Conservation (phyloP, 73 alveolate species). For the Tetrahymena elliotti region DNA sequence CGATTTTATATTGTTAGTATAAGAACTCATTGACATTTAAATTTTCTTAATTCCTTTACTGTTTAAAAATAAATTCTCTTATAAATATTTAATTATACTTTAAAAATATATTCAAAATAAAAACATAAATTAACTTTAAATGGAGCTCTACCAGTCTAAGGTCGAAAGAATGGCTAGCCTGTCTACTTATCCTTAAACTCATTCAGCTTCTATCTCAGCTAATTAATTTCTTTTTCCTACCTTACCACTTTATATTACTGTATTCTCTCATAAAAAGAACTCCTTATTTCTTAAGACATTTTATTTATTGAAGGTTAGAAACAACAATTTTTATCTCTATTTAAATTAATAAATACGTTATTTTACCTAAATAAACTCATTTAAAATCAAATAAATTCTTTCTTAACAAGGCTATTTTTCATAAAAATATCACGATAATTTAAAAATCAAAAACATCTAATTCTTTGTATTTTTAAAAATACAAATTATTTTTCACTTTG, state of each 20-base stretch:
- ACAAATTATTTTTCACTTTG: too few relatives aligned
- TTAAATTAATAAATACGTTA: neutral
- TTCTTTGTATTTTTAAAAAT: too few relatives aligned
- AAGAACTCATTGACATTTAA: neutral
- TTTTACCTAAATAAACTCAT: too few relatives aligned
- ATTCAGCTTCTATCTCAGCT: neutral
- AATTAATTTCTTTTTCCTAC: neutral
- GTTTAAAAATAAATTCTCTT: neutral
- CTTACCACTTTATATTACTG: neutral
- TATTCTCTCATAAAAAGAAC: neutral
- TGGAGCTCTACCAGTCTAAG: neutral
- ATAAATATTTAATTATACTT: too few relatives aligned
- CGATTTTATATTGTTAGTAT: neutral
- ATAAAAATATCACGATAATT: too few relatives aligned
- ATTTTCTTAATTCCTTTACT: neutral
- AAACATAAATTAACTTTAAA: neutral
- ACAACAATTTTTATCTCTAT: neutral
- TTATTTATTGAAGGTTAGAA: neutral
- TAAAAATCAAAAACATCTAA: too few relatives aligned
- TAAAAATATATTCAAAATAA: neutral
- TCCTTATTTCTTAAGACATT: neutral
- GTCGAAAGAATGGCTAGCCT: neutral
- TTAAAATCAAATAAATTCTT: too few relatives aligned
- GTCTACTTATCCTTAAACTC: neutral
- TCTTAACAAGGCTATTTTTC: too few relatives aligned